These are phyloP conservation scores for Paecilomyces variotii DNA, from an alignment of 2,329 filamentous ascomycete species.

Conservation along the genomic window DNA sequence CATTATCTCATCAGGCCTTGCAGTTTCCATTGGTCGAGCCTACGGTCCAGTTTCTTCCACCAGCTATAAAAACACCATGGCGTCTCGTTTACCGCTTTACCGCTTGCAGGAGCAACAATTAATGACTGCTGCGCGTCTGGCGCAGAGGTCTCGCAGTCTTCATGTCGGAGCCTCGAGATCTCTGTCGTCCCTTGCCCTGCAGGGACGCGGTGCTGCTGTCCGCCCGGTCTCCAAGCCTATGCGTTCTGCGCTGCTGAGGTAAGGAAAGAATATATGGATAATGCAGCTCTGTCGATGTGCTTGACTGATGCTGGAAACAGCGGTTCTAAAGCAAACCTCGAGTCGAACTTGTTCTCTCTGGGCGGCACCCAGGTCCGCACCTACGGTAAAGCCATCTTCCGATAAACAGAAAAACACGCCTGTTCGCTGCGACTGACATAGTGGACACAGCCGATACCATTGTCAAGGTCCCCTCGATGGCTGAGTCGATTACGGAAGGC, in stretches of 20 bases:
- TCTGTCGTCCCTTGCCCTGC: slow-evolving; percentile 17
- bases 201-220: slow-evolving; percentile 6
- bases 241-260: slow-evolving; percentile 17
- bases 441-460: slow-evolving; percentile 59
- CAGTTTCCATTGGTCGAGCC: slow-evolving; percentile 1
- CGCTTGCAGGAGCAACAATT: slow-evolving; percentile 26
- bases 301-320: slow-evolving; percentile 5
- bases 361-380: slow-evolving; percentile 25
- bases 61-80: slow-evolving; percentile 20
- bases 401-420: not conserved
- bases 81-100: slow-evolving; percentile 30
- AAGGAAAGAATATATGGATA: slow-evolving; percentile 1
- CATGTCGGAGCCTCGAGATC: slow-evolving; percentile 13
- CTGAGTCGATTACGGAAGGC: slow-evolving; percentile 95
- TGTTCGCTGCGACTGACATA: slow-evolving; percentile 6
- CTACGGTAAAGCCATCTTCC: slow-evolving; percentile 21
- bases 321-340: not conserved
- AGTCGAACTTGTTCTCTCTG: slow-evolving; percentile 15
- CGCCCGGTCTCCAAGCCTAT: slow-evolving; percentile 16
- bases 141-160: slow-evolving; percentile 18
- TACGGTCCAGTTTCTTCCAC: not conserved
- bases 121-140: slow-evolving; percentile 19
- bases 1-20: not conserved
- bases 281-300: not conserved
- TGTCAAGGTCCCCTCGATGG: slow-evolving; percentile 95